These are phyloP conservation scores for Anastatica hierochuntica DNA, from an alignment of 345 rosid genomes.

Conservation along the genomic window DNA sequence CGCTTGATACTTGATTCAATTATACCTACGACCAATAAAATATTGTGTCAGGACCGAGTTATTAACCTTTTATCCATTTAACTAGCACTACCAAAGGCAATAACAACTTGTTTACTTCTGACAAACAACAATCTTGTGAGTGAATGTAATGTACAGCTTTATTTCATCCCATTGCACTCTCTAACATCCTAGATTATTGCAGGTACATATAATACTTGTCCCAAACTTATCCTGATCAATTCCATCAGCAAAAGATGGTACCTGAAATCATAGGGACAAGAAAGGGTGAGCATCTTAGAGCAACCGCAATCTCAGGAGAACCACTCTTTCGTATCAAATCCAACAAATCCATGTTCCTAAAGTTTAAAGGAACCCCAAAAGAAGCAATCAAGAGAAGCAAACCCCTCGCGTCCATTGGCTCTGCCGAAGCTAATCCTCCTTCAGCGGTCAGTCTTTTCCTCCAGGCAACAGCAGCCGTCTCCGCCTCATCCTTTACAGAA, in stretches of 20 bases:
- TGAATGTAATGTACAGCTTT: not conserved
- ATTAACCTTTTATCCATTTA: not conserved
- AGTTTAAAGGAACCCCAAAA: slow-evolving; percentile 55
- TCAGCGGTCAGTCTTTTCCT: slow-evolving; percentile 52
- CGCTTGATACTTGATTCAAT: slow-evolving; percentile 41
- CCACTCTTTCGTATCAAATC: slow-evolving; percentile 43
- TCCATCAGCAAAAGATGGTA: slow-evolving; percentile 6
- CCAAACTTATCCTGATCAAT: no score
- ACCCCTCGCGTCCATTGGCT: slow-evolving; percentile 53
- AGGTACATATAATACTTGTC: slow-evolving; percentile 1
- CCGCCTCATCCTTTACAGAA: slow-evolving; percentile 32
- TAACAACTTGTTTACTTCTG: no score
- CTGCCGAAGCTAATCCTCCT: slow-evolving; percentile 45
- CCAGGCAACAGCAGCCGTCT: slow-evolving; percentile 49
- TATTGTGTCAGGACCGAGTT: not conserved
- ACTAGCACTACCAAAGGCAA: no score
- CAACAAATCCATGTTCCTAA: slow-evolving; percentile 40
- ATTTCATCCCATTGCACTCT: no score
- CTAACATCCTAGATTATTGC: no score
- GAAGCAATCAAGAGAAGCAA: slow-evolving; percentile 54
- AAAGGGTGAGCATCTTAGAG: slow-evolving; percentile 36
- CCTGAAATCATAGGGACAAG: slow-evolving; percentile 50
- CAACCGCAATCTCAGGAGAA: slow-evolving; percentile 26
- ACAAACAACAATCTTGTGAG: not conserved
- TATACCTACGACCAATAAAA: slow-evolving; percentile 34